Conservation (phyloP, 768 basidiomycete species). For the Heimioporus sp. region DNA sequence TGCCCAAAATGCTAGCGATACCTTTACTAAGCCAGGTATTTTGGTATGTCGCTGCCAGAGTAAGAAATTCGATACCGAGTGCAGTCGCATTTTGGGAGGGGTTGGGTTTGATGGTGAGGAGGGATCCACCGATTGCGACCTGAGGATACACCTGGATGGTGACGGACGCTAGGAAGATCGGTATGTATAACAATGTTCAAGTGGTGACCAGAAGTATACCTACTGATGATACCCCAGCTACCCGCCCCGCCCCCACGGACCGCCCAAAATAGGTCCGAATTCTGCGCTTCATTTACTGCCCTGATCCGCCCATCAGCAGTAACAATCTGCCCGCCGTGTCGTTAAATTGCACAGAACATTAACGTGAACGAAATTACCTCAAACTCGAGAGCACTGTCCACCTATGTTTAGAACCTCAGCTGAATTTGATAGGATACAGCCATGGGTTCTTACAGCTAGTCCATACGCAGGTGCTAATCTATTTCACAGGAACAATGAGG, state of each 20-base stretch:
- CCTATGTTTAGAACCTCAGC: conserved; percentile 27
- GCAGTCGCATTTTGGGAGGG: conserved; percentile 5
- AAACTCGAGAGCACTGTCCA: conserved; percentile 46
- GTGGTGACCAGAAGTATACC: background rate
- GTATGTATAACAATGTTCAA: background rate
- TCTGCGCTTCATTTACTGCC: conserved; percentile 38
- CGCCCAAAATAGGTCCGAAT: conserved; percentile 54
- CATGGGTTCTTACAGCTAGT: conserved; percentile 31
- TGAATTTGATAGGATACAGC: background rate
- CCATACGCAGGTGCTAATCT: conserved; percentile 40
- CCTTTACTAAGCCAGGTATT: conserved; percentile 12
- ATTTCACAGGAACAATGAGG: background rate
- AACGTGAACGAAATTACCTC: conserved; percentile 8
- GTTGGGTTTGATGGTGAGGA: conserved; percentile 10
- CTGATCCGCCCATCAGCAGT: conserved; percentile 39
- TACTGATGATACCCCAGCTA: conserved; percentile 46
- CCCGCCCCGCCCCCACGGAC: conserved; percentile 51
- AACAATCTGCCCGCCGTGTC: conserved; percentile 29
- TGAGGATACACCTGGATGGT: conserved; percentile 14
- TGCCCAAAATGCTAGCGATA: background rate
- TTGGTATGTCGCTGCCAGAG: conserved; percentile 19
- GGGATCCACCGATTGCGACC: conserved; percentile 10
- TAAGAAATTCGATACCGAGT: conserved; percentile 18
- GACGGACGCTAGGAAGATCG: conserved; percentile 12
- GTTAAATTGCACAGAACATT: background rate